phyloP scores from a whole-genome alignment of 106 monocot genomes.

The Triglochin maritima region DNA sequence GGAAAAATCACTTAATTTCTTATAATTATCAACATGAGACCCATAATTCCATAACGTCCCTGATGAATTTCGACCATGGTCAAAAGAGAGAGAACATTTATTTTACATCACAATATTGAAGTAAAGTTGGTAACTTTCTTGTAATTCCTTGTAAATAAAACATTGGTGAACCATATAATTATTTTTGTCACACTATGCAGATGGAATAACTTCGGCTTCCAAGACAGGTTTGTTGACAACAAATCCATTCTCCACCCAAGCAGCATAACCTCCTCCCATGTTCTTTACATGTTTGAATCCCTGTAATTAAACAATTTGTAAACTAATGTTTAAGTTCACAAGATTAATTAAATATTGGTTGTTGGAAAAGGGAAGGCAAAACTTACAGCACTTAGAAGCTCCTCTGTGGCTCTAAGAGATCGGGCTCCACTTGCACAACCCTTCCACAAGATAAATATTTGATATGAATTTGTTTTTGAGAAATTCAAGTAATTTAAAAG shows the following conservation, averaged over 20 bases:
- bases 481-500: neutral
- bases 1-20: too few species aligned
- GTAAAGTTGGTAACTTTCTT: too few species aligned
- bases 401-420: slow-evolving; percentile 33
- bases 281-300: slow-evolving; percentile 63
- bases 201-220: too few species aligned
- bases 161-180: too few species aligned
- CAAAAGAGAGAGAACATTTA: too few species aligned
- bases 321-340: neutral
- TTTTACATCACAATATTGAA: too few species aligned
- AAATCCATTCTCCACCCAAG: slow-evolving; percentile 45
- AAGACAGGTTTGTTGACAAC: slow-evolving; percentile 16
- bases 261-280: slow-evolving; percentile 46
- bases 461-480: neutral
- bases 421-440: slow-evolving; percentile 35
- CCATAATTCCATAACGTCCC: too few species aligned
- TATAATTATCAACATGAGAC: too few species aligned
- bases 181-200: neutral
- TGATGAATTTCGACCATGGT: too few species aligned
- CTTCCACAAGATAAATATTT: slow-evolving; percentile 2
- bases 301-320: slow-evolving; percentile 13
- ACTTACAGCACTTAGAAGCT: slow-evolving; percentile 40
- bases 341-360: too few species aligned
- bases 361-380: neutral
- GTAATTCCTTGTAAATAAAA: too few species aligned